Evolutionary conservation across 768 basidiomycete species (phyloP), one percentile per base, ranked within the genome.

Genomic region (Tricholoma sp.): DNA sequence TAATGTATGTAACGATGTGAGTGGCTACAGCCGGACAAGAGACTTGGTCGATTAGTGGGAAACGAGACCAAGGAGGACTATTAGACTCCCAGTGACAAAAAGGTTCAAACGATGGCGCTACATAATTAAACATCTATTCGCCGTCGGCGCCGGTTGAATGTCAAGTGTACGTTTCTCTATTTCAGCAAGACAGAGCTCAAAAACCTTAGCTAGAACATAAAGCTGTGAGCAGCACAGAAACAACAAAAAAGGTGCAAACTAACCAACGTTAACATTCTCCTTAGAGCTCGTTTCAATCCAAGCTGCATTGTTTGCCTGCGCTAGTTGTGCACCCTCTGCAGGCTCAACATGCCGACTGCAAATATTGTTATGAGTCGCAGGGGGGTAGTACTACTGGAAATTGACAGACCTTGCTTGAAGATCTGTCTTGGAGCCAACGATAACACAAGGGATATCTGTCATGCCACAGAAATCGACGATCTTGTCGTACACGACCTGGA

Each of bases 371-470:
- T 18, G 50, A 10, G 29, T 24, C 24, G 24, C 24, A 24, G 24
- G 24, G 4, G 2, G 24, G 24, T 24, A 4, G 24, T 24, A 24
- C 24, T 24, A 24, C 4, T 24, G 52, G 44, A 13, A n/a, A n/a
- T n/a, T n/a, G 47, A 77, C 83, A 56, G 65, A 93, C 94, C 85
- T 85, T 61, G 79, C 76, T 47, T 80, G 74, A 60, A 96, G 75
- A 72, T 98, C 95, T 24, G 76, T 77, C 77, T 96, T 96, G 65
- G 94, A 85, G 36, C 93, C 94, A 55, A 95, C 94, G 56, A 96
- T 86, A 39, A 97, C 91, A 70, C 92, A 92, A 12, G 93, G 92
- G 58, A 97, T 86, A 57, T 83, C 81, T 56, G 82, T 82, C 57
- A 85, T 78, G 55, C 94, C 94, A 60, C 87, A 88, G 67, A 88